Evolutionary conservation across 768 basidiomycete species (phyloP), one percentile per base, ranked within the genome.

Genomic region (Pleurotus eryngii): DNA sequence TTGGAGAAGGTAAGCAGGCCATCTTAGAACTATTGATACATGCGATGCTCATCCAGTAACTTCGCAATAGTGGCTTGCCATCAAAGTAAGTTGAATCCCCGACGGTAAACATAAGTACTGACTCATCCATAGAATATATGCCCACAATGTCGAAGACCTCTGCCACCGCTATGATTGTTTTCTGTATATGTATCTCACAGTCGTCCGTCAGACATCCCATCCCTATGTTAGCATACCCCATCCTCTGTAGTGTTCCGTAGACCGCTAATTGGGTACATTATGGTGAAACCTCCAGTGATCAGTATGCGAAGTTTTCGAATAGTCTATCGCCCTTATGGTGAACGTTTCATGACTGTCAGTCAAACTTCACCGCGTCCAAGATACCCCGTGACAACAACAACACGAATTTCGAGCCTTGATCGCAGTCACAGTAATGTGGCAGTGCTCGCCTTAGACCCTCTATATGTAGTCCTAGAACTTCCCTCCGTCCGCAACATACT

Each of bases 141-240:
- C 66, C 92, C 93, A n/a, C 86, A 93, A 59, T 94, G 93, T 71
- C 87, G 92, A 59, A 76, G 92, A 59, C 86, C 88, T 15, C 68
- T 95, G 47, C 92, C 93, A 8, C 90, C 92, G 0, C 73, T 95
- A 43, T 95, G 74, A 76, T 37, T 15, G 15, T 57, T 26, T 55
- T 11, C 30, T 35, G 30, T 35, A 35, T 9, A 11, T 35, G 30
- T 35, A 35, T 35, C 11, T 35, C 30, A 3, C 30, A 35, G 30
- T 35, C 8, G 11, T 35, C 11, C 30, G 8, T 9, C 11, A 35
- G 30, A 35, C 30, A 35, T 9, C 30, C 30, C 30, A 35, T 35
- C 30, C 30, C 30, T 35, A 35, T 35, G 30, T 35, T 35, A 35
- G 8, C 9, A 35, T 35, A 35, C 30, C 30, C 30, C 30, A 11